These are phyloP conservation scores for Colletotrichum sp. DNA, from an alignment of 2,329 filamentous ascomycete species.

Conservation along the genomic window DNA sequence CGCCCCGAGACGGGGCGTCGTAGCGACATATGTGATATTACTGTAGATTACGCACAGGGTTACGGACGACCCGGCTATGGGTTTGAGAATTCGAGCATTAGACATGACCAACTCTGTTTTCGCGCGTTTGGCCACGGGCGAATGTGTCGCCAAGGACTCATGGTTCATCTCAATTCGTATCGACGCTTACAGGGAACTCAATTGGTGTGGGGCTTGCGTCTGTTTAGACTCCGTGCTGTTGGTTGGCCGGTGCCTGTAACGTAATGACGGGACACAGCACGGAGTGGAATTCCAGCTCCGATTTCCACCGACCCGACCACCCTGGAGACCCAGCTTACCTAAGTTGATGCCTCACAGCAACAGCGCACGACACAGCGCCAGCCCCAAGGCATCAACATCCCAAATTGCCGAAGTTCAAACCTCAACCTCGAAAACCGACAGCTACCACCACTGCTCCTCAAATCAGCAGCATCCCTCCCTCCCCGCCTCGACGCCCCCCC, in stretches of 20 bases:
- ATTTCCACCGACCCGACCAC: conserved; percentile 13
- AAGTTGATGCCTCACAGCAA: conserved; percentile 41
- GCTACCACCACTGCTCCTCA: conserved; percentile 14
- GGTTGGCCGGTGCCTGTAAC: not conserved
- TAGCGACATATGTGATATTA: conserved; percentile 20
- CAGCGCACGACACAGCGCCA: not conserved
- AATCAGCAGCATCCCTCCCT: conserved; percentile 19
- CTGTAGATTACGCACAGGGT: conserved; percentile 18
- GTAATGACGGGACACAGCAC: not conserved
- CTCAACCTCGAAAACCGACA: conserved; percentile 37
- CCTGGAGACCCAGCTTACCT: conserved; percentile 2
- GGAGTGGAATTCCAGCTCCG: conserved; percentile 7
- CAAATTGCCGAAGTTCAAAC: conserved; percentile 45
- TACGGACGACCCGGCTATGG: not conserved
- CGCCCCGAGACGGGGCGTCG: not conserved
- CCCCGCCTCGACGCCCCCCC: conserved; percentile 22
- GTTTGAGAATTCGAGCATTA: conserved; percentile 1
- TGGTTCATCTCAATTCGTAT: not conserved
- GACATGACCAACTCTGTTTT: not conserved
- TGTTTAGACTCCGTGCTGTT: not conserved
- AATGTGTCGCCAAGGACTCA: not conserved
- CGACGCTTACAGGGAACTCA: not conserved
- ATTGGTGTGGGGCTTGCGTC: not conserved
- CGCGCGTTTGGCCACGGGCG: not conserved
- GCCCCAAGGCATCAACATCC: conserved; percentile 43